phyloP scores from a whole-genome alignment of 2,329 filamentous ascomycete species.

The Fusarium circinatum region DNA sequence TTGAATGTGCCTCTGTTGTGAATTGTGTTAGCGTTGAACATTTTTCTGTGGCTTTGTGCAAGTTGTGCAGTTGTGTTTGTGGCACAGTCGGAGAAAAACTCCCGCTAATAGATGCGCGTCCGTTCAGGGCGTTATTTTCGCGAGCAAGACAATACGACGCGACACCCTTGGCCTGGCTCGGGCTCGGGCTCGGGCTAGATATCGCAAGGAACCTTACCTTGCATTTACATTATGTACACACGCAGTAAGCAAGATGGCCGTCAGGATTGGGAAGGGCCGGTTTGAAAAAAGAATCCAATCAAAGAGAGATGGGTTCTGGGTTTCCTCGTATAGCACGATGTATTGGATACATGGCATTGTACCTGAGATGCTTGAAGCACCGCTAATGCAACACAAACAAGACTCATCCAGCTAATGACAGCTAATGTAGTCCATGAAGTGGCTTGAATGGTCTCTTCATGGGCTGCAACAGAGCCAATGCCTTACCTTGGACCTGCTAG shows the following conservation, averaged over 20 bases:
- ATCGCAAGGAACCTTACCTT: neutral
- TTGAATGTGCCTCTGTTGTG: neutral
- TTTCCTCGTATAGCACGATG: neutral
- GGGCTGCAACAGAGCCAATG: neutral
- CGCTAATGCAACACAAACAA: neutral
- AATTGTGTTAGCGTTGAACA: neutral
- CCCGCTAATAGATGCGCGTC: constrained; percentile 8
- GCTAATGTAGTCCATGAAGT: neutral
- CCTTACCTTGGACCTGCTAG: neutral
- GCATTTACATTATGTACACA: neutral
- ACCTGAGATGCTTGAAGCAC: neutral
- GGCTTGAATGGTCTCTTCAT: neutral
- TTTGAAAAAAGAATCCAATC: neutral
- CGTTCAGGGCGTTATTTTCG: constrained; percentile 15
- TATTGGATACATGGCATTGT: neutral
- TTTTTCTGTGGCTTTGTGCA: neutral
- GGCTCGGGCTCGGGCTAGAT: neutral
- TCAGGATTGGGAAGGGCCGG: neutral
- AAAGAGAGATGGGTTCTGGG: neutral
- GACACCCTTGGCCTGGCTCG: neutral
- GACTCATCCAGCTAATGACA: neutral
- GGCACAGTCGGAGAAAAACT: neutral
- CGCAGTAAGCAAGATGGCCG: neutral
- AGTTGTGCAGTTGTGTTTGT: neutral
- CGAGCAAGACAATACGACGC: constrained; percentile 3